Percentiles rank a stretch among this genome's conserved stretches.
These are phyloP conservation scores for Cryptococcus sp. DNA, from an alignment of 1,284 basidiomycete species.

Conservation along the genomic window DNA sequence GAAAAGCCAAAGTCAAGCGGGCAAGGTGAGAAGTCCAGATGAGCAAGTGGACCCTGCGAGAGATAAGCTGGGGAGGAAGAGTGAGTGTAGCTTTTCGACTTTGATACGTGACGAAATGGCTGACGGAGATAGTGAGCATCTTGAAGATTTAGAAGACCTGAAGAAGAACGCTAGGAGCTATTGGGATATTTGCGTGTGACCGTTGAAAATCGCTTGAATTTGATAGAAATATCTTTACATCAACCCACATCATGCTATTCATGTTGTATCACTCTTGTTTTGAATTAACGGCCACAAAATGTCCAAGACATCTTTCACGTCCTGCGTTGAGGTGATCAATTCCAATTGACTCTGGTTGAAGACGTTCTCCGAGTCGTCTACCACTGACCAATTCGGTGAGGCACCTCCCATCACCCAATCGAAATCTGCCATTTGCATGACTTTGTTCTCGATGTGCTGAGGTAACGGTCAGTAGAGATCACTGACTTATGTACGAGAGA, in stretches of 20 bases:
- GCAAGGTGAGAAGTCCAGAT: not conserved
- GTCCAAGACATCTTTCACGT: not conserved
- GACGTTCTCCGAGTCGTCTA: not conserved
- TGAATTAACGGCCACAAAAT: not conserved
- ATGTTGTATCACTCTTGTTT: not conserved
- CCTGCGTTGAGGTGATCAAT: not conserved
- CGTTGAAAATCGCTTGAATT: not conserved
- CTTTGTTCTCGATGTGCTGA: too few species aligned
- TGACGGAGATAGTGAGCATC: constrained; percentile 15
- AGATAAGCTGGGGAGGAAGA: not conserved
- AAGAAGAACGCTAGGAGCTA: not conserved
- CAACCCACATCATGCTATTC: not conserved
- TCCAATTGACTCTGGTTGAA: not conserved
- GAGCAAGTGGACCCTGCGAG: not conserved
- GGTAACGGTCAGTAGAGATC: too few species aligned
- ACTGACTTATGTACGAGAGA: too few species aligned
- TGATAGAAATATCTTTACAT: not conserved
- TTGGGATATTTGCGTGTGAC: not conserved
- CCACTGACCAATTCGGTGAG: constrained; percentile 67
- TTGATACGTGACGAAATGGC: too few species aligned
- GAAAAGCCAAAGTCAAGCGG: not conserved
- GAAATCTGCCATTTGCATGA: constrained; percentile 62
- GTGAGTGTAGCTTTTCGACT: not conserved
- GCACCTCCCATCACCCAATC: constrained; percentile 67
- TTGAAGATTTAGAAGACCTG: constrained; percentile 14